A percentile compares a stretch with the other conserved stretches of the same genome.
Conservation (phyloP, 176 grass and related monocot genomes). For the Triticum turgidum region DNA sequence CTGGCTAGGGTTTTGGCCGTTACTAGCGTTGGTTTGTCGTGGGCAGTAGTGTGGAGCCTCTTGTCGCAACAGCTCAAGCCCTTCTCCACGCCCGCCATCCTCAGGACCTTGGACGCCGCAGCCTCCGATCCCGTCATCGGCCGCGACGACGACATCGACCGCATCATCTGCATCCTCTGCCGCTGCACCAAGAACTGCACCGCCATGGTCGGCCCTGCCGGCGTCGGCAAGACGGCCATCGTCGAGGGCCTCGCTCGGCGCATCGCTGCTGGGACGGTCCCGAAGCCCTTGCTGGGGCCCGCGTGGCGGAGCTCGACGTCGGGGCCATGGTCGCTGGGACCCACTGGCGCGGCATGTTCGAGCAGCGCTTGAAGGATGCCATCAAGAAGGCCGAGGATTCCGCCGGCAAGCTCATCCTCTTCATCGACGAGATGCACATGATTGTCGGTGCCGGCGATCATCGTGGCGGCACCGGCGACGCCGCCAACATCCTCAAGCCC, state of each 20-base stretch:
- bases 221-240: neutral
- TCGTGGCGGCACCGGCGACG: too few species aligned
- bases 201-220: neutral
- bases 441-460: too few species aligned
- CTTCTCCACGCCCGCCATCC: too few species aligned
- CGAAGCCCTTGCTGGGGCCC: neutral
- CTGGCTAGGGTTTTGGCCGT: too few species aligned
- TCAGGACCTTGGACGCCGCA: neutral
- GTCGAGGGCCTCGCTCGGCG: neutral
- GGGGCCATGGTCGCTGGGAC: neutral
- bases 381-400: neutral
- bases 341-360: neutral
- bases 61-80: too few species aligned
- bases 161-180: neutral
- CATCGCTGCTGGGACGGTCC: neutral
- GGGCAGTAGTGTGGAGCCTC: too few species aligned
- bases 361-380: neutral
- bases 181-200: neutral
- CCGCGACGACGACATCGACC: neutral
- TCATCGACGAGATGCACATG: too few species aligned
- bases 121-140: constrained; percentile 39
- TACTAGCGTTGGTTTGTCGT: too few species aligned
- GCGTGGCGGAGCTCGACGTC: neutral
- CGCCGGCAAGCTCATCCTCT: too few species aligned
- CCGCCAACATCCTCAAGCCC: too few species aligned